These are phyloP conservation scores for Murraya koenigii DNA, from an alignment of 345 rosid species.

Conservation along the genomic window DNA sequence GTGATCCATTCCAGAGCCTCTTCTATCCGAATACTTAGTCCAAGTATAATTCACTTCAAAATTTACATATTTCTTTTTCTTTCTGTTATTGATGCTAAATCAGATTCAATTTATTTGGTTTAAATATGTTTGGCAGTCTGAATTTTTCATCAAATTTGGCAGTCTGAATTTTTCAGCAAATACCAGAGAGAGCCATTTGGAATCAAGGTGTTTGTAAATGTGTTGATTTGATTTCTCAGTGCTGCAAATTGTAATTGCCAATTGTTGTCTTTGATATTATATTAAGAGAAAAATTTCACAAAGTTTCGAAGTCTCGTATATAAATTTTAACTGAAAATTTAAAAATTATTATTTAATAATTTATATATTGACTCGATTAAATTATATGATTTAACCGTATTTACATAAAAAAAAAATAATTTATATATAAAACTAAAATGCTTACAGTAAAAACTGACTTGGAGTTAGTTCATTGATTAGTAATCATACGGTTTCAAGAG, in stretches of 20 bases:
- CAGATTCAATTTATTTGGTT: background rate
- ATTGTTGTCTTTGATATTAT: no score
- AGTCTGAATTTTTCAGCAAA: background rate
- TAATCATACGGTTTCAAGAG: no score
- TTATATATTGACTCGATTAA: no score
- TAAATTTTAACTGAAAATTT: no score
- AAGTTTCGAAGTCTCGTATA: background rate
- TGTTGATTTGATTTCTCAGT: background rate
- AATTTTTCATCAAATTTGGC: background rate
- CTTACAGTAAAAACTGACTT: no score
- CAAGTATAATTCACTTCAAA: no score
- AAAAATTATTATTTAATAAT: no score
- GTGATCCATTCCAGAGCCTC: background rate
- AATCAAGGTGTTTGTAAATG: background rate
- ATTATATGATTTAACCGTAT: no score
- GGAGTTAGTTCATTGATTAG: no score
- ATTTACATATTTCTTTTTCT: background rate
- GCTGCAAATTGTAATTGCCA: background rate
- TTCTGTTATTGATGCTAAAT: background rate
- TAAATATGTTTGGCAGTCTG: background rate
- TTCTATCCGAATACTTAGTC: background rate
- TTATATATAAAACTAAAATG: no score
- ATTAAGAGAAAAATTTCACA: no score
- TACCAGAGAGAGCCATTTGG: background rate
- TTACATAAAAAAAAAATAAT: no score